Evolutionary conservation across 148 eudicot genomes (phyloP).

Genomic region (Hydrangea macrophylla): DNA sequence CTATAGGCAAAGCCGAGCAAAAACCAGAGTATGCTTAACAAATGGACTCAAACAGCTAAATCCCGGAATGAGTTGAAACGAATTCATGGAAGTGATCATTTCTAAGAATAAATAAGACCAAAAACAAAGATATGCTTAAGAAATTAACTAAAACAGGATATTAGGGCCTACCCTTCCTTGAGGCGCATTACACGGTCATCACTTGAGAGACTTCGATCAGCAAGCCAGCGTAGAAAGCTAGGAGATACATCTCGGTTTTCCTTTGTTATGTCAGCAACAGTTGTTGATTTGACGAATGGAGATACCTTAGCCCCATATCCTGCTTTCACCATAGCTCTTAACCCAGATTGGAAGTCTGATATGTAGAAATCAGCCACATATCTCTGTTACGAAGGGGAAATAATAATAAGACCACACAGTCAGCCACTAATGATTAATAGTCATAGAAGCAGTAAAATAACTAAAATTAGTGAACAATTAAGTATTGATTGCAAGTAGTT

Average conservation of each 20-base stretch:
- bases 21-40: too few species aligned
- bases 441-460: too few species aligned
- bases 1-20: too few species aligned
- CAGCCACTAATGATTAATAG: too few species aligned
- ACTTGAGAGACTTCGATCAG: conserved; percentile 83
- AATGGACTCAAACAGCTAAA: too few species aligned
- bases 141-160: neutral
- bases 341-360: conserved; percentile 87
- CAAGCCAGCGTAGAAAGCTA: conserved; percentile 79
- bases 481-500: too few species aligned
- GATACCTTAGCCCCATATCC: conserved; percentile 96
- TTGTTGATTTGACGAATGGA: conserved; percentile 66
- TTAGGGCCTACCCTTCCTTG: conserved; percentile 80
- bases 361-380: conserved; percentile 85
- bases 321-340: conserved; percentile 88
- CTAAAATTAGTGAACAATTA: too few species aligned
- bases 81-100: neutral
- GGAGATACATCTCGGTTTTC: conserved; percentile 76
- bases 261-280: conserved; percentile 68
- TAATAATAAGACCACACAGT: neutral
- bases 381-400: conserved; percentile 52
- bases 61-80: neutral
- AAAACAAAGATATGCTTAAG: neutral
- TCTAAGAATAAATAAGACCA: conserved; percentile 1
- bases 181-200: conserved; percentile 90